Conservation (phyloP, 345 rosid species). For the Viola odorata region DNA sequence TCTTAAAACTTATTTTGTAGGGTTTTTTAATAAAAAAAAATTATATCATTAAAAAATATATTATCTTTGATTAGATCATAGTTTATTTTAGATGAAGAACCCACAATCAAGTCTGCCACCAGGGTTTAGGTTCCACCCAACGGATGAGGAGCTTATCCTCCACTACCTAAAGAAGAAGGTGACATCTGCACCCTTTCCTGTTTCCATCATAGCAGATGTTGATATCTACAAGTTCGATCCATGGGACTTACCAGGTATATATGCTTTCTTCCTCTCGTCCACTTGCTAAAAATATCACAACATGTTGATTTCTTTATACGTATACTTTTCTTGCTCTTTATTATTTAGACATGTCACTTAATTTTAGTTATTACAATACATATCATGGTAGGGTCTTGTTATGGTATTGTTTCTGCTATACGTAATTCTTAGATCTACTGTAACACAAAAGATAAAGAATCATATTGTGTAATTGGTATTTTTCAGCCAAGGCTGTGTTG, state of each 20-base stretch:
- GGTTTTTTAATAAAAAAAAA: too few relatives aligned
- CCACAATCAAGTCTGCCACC: slow-evolving; percentile 82
- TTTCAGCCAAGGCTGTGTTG: slow-evolving; percentile 59
- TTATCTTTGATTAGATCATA: slow-evolving; percentile 7
- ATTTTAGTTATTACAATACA: not conserved
- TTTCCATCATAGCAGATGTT: slow-evolving; percentile 86
- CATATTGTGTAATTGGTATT: not conserved
- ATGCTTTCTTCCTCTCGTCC: not conserved
- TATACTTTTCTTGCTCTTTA: not conserved
- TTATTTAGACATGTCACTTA: not conserved
- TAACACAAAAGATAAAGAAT: not conserved
- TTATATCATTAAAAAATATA: not conserved
- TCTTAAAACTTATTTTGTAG: not conserved
- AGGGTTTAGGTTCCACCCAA: slow-evolving; percentile 95
- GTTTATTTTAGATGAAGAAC: slow-evolving; percentile 57
- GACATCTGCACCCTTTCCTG: slow-evolving; percentile 55
- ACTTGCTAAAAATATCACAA: not conserved
- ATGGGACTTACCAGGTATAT: slow-evolving; percentile 93
- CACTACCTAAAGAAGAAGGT: slow-evolving; percentile 75
- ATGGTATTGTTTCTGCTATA: too few relatives aligned
- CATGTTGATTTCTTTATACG: not conserved
- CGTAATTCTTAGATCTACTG: not conserved
- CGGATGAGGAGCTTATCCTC: slow-evolving; percentile 93
- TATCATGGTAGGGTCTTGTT: not conserved
- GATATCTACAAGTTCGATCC: slow-evolving; percentile 94